phyloP scores from a whole-genome alignment of 2,329 filamentous ascomycete species.

The Colletotrichum coccodes region DNA sequence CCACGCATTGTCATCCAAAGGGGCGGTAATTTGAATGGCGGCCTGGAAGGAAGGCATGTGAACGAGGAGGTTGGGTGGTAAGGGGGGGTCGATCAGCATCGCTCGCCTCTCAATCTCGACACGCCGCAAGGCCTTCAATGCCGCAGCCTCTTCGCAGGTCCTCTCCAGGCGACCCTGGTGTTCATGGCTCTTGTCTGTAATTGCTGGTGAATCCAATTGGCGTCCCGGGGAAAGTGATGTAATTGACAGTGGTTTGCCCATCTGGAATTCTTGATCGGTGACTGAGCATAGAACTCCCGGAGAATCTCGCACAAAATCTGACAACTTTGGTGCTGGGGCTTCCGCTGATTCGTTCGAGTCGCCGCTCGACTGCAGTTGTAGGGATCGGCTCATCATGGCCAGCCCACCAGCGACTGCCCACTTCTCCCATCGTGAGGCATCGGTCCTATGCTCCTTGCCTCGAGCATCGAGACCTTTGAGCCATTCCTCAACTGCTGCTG shows the following conservation, averaged over 20 bases:
- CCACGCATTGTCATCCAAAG: constrained; percentile 77
- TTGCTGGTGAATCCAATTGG: neutral
- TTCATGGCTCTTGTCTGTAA: neutral
- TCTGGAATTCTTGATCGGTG: neutral
- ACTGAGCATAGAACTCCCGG: neutral
- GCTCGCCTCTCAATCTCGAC: constrained; percentile 79
- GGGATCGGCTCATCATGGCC: constrained; percentile 45
- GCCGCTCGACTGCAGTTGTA: constrained; percentile 58
- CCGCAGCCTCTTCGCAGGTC: constrained; percentile 65
- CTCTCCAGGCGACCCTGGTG: neutral
- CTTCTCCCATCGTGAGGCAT: constrained; percentile 78
- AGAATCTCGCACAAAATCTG: neutral
- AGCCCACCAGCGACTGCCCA: constrained; percentile 67
- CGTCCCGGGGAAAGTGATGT: neutral
- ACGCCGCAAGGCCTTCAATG: constrained; percentile 71
- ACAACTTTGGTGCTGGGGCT: neutral
- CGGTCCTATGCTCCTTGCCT: constrained; percentile 68
- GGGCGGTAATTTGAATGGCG: constrained; percentile 74
- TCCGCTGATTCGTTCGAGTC: neutral
- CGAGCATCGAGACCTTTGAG: constrained; percentile 76
- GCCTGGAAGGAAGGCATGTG: constrained; percentile 81
- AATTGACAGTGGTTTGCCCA: neutral
- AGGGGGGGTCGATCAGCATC: constrained; percentile 71
- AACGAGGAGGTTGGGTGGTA: constrained; percentile 69
- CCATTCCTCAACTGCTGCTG: constrained; percentile 80